Evolutionary conservation across 2,329 filamentous ascomycete species (phyloP).

Genomic region (Akanthomyces lecanii): DNA sequence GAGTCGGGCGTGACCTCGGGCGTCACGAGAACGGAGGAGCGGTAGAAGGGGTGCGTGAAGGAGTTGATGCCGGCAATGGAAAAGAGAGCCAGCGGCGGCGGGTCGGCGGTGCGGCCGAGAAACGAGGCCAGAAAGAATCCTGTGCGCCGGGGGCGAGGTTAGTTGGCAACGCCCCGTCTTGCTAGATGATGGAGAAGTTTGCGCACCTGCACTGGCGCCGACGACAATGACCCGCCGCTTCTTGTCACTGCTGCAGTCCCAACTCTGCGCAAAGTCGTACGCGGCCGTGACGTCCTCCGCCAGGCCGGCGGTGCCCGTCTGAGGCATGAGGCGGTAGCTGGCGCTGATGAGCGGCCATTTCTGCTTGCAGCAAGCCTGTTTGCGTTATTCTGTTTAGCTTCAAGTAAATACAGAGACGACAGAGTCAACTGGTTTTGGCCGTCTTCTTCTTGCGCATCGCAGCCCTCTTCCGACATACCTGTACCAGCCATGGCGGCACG

Average conservation of each 20-base stretch:
- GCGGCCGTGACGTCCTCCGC: constrained; percentile 30
- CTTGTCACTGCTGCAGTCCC: constrained; percentile 16
- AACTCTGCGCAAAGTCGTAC: constrained; percentile 28
- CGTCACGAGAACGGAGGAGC: constrained; percentile 29
- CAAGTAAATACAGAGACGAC: neutral
- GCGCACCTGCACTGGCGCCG: constrained; percentile 32
- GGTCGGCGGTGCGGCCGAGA: constrained; percentile 27
- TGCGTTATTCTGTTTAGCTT: neutral
- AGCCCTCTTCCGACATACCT: constrained; percentile 22
- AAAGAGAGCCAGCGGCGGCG: constrained; percentile 30
- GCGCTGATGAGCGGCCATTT: constrained; percentile 34
- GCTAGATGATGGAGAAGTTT: neutral
- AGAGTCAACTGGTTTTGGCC: neutral
- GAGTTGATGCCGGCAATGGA: constrained; percentile 34
- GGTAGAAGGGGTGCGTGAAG: constrained; percentile 34
- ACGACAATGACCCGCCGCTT: constrained; percentile 28
- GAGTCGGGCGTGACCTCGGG: constrained; percentile 26
- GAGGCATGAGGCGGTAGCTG: constrained; percentile 34
- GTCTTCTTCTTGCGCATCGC: too few relatives aligned
- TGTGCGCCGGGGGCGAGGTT: constrained; percentile 9
- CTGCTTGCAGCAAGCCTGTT: constrained; percentile 26
- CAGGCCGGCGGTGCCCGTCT: constrained; percentile 26
- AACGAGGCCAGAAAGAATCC: constrained; percentile 31
- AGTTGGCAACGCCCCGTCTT: neutral
- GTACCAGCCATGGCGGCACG: constrained; percentile 35